These are phyloP conservation scores for Spiraea crenata DNA, from an alignment of 331 rosid genomes.

Conservation along the genomic window DNA sequence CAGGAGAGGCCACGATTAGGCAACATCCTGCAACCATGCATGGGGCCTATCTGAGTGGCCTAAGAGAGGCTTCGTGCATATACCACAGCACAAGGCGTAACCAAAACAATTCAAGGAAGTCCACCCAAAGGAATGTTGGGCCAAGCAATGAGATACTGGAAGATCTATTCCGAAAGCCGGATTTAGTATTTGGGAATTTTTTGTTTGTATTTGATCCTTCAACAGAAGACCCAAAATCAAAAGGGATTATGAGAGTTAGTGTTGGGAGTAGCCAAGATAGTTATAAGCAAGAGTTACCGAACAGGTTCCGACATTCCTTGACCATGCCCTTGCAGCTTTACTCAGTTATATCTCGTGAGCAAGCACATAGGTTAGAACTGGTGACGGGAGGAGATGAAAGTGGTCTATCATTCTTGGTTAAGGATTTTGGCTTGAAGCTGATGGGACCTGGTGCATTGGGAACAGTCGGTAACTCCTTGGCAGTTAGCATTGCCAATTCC, in stretches of 20 bases:
- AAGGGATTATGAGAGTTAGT: constrained; percentile 63
- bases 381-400: constrained; percentile 54
- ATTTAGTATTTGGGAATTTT: constrained; percentile 59
- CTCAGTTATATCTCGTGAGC: constrained; percentile 61
- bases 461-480: constrained; percentile 37
- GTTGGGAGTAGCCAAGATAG: constrained; percentile 39
- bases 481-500: constrained; percentile 43
- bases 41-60: constrained; percentile 90
- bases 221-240: constrained; percentile 51
- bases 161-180: constrained; percentile 75
- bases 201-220: constrained; percentile 57
- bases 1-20: constrained; percentile 95
- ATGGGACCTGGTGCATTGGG: constrained; percentile 61
- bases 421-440: constrained; percentile 65
- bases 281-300: constrained; percentile 29
- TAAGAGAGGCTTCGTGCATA: constrained; percentile 87
- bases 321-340: constrained; percentile 61
- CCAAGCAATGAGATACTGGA: constrained; percentile 39
- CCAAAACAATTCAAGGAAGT: constrained; percentile 44
- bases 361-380: constrained; percentile 51
- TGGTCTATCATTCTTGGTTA: constrained; percentile 43
- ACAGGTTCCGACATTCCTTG: constrained; percentile 30
- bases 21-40: constrained; percentile 98
- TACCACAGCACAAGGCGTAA: constrained; percentile 38
- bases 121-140: constrained; percentile 44